These are phyloP conservation scores for Vigna mungo DNA, from an alignment of 306 rosid genomes.

Conservation along the genomic window DNA sequence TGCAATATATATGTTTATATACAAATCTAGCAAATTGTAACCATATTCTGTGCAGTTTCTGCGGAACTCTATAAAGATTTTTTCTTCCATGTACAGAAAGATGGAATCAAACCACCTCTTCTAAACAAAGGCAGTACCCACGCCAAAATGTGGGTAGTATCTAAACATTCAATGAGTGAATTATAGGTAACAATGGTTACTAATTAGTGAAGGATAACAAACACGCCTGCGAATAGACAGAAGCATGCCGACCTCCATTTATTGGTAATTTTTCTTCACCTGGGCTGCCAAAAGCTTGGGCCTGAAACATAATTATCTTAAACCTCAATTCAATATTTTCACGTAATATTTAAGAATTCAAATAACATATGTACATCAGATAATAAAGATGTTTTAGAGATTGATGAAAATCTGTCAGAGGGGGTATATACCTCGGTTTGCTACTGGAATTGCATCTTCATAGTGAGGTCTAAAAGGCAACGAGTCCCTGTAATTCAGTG, in stretches of 20 bases:
- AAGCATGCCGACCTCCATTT: conserved; percentile 50
- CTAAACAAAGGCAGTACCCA: conserved; percentile 56
- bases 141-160: conserved; percentile 54
- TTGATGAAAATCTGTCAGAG: conserved; percentile 26
- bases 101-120: conserved; percentile 44
- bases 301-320: conserved; percentile 66
- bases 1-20: conserved; percentile 56
- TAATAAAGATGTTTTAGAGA: not conserved
- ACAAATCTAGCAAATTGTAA: conserved; percentile 63
- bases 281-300: conserved; percentile 85
- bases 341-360: conserved; percentile 17
- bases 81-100: conserved; percentile 52
- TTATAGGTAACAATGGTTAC: conserved; percentile 22
- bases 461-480: conserved; percentile 71
- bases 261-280: conserved; percentile 56
- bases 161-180: conserved; percentile 40
- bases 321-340: conserved; percentile 20
- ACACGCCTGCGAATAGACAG: conserved; percentile 22
- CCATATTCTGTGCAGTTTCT: conserved; percentile 47
- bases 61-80: conserved; percentile 47
- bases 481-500: conserved; percentile 67
- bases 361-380: conserved; percentile 19
- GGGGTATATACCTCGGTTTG: conserved; percentile 65
- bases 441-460: conserved; percentile 79
- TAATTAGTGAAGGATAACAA: conserved; percentile 3